Evolutionary conservation across 83 land plant species (phyloP).

Genomic region (Diphasiastrum complanatum): DNA sequence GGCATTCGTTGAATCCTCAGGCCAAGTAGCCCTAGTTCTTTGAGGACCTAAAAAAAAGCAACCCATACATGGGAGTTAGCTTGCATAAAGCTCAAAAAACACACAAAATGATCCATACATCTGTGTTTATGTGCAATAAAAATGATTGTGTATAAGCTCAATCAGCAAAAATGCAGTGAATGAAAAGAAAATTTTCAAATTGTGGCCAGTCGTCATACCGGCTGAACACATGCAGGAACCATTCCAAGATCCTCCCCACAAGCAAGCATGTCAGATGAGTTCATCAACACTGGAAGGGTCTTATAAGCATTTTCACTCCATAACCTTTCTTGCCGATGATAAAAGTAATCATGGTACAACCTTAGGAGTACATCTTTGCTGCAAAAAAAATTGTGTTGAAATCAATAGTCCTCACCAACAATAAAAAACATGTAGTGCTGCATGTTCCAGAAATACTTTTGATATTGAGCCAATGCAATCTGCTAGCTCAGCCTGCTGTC

Average conservation of each 20-base stretch:
- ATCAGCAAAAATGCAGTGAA: background rate
- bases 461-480: too few relatives aligned
- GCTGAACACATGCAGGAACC: slow-evolving; percentile 92
- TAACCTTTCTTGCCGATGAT: slow-evolving; percentile 75
- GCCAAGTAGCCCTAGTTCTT: slow-evolving; percentile 86
- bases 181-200: too few relatives aligned
- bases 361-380: slow-evolving; percentile 75
- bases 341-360: slow-evolving; percentile 83
- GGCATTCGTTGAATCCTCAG: slow-evolving; percentile 96
- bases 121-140: background rate
- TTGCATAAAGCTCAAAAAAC: too few relatives aligned
- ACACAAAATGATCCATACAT: too few relatives aligned
- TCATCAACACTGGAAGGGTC: slow-evolving; percentile 83
- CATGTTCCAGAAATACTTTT: too few relatives aligned
- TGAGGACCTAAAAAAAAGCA: slow-evolving; percentile 62
- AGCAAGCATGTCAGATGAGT: slow-evolving; percentile 90
- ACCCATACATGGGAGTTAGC: too few relatives aligned
- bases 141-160: background rate
- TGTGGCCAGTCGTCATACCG: too few relatives aligned
- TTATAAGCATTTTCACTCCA: slow-evolving; percentile 96
- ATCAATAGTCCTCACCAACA: too few relatives aligned
- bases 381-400: slow-evolving; percentile 31
- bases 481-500: too few relatives aligned
- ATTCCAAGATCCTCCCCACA: slow-evolving; percentile 99
- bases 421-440: too few relatives aligned